Evolutionary conservation across 2,329 filamentous ascomycete genomes (phyloP), one percentile per base, ranked within the genome.

Genomic region (Penicillium thymicola): DNA sequence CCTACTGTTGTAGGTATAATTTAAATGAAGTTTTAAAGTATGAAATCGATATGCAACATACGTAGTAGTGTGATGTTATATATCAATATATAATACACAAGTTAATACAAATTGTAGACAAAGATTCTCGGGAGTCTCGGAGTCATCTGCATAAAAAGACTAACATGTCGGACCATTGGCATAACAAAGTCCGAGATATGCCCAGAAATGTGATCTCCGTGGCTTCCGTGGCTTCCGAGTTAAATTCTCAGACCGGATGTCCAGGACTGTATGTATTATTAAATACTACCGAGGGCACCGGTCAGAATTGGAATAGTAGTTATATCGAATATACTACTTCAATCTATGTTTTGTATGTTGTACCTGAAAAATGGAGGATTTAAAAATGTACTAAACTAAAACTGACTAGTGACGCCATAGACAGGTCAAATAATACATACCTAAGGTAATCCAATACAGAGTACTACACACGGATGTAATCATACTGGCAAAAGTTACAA

Each of bases 341-440:
- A 32, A 14, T 32, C 5, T 14, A 14, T 13, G 5, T 32, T 3
- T 10, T 21, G 21, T 21, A 21, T 21, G 21, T 21, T 21, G 10
- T 37, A 14, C 21, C 16, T 27, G 40, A 21, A 47, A 25, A 27
- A n/a, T 5, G 25, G 30, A 54, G 47, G 18, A 25, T 8, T n/a
- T 14, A 18, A 38, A 25, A 38, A 25, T 5, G 18, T 13, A 23
- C 36, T 11, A n/a, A 36, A 36, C 28, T 25, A 34, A 50, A 46
- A 37, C 21, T 13, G 21, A 44, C 51, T 61, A 63, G 62, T 71
- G 68, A 71, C 67, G 67, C 62, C 65, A 70, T 66, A 60, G 57
- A 68, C 60, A 16, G 34, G 34, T 36, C 34, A 36, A n/a, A n/a
- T n/a, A 36, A 36, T 36, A 32, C 30, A 13, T n/a, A 21, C 2